A percentile compares a stretch with the other conserved stretches of the same genome.
Conservation (phyloP, 2,329 filamentous ascomycete species). For the Pseudogymnoascus sp. region DNA sequence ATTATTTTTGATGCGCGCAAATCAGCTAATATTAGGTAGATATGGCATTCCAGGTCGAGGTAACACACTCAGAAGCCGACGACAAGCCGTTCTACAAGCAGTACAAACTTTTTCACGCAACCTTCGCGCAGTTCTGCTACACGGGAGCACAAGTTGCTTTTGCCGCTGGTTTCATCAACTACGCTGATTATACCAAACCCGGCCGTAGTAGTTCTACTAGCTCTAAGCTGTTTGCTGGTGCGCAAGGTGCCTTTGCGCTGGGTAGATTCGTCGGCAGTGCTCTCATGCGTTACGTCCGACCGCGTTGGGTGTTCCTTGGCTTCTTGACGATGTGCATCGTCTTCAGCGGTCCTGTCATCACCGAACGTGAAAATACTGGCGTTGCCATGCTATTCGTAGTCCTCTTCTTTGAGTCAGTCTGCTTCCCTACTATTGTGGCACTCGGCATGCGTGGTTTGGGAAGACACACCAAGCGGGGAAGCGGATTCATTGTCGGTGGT, state of each 20-base stretch:
- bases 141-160: conserved; percentile 61
- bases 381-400: conserved; percentile 42
- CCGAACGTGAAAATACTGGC: conserved; percentile 39
- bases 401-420: conserved; percentile 44
- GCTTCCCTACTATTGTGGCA: conserved; percentile 46
- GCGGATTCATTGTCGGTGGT: conserved; percentile 40
- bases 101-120: conserved; percentile 66
- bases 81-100: conserved; percentile 59
- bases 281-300: conserved; percentile 54
- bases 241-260: conserved; percentile 64
- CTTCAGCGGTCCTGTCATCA: conserved; percentile 42
- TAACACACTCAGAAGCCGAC: conserved; percentile 33
- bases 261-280: conserved; percentile 62
- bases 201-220: conserved; percentile 23
- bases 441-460: conserved; percentile 44
- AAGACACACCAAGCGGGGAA: conserved; percentile 41
- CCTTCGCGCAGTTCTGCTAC: conserved; percentile 70
- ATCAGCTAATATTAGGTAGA: not conserved
- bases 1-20: conserved; percentile 10
- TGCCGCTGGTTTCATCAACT: conserved; percentile 64
- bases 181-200: conserved; percentile 26
- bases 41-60: conserved; percentile 27
- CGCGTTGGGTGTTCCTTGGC: conserved; percentile 58
- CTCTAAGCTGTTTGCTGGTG: conserved; percentile 59
- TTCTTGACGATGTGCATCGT: conserved; percentile 46